Base-by-base conservation (phyloP, 1,284 basidiomycete genomes). In the Pascua guehoae region DNA sequence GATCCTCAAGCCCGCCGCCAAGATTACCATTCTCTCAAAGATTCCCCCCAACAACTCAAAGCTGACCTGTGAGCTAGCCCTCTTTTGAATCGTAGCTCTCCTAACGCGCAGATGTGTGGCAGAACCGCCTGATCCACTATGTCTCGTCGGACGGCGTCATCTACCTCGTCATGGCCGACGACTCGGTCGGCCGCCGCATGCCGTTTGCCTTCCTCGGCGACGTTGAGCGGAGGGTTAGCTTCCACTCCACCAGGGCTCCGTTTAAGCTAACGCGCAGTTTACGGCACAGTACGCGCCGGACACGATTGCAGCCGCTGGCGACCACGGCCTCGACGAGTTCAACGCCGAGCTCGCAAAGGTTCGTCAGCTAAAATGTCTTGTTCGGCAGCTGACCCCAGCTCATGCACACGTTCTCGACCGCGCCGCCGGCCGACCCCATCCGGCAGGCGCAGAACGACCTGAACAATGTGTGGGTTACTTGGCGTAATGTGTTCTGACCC, bases 61-160 rank as follows among this genome's bases (percentile, higher is more conserved):
- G 52, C 54, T 62, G 10, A 58, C 60, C 37, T 62, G 60, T 54
- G 40, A 45, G 59, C 18, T 14, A 17, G 15, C 4, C 10, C 15
- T 9, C 43, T 7, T 32, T 7, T 42, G 4, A n/a, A 16, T 15
- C 47, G 51, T 8, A 54, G 46, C 24, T 1, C 4, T 16, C 5
- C 17, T 32, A 38, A 46, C 37, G 17, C 36, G 12, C 56, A 80
- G 80, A 95, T 80, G 90, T 89, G 51, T 93, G 91, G 91, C 91
- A 96, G 73, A 87, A 94, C 77, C 95, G 91, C 73, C 82, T 97
- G 36, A 96, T 98, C 72, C 95, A 98, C 79, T 98, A 98, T 78
- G 84, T 95, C 61, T 89, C 89, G 10, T 89, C 91, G 61, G 86
- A 85, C 38, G 89, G 89, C 0, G 85, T 89, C 72, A 86, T 88